These are phyloP conservation scores for Cladosporium velox DNA, from an alignment of 2,329 filamentous ascomycete genomes.

Conservation along the genomic window DNA sequence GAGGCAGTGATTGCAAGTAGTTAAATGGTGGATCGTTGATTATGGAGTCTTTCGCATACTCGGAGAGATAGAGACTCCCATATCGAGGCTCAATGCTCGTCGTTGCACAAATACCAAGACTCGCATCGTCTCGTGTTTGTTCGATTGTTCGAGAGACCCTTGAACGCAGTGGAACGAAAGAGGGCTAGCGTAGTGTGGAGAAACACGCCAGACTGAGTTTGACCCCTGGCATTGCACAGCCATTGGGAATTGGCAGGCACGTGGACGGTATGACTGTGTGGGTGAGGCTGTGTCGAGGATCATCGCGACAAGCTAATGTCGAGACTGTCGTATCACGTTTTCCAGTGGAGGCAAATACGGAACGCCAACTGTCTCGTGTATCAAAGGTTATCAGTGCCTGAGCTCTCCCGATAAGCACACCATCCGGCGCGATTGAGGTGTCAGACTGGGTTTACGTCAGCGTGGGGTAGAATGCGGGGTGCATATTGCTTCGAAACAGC, in stretches of 20 bases:
- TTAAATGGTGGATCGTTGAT: neutral
- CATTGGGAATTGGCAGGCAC: neutral
- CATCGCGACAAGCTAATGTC: neutral
- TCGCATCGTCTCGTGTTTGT: neutral
- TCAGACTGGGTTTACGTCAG: neutral
- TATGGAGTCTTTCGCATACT: neutral
- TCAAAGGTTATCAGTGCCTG: neutral
- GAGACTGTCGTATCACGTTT: neutral
- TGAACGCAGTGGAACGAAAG: neutral
- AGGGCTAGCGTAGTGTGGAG: neutral
- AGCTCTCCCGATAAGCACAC: neutral
- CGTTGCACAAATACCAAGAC: neutral
- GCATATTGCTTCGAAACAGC: neutral
- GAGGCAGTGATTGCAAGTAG: neutral
- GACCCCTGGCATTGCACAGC: neutral
- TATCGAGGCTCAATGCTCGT: neutral
- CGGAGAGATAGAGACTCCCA: neutral
- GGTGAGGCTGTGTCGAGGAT: neutral
- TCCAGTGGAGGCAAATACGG: neutral
- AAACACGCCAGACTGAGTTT: neutral
- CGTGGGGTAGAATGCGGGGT: slow-evolving; percentile 5
- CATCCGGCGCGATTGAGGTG: neutral
- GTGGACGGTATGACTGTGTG: neutral
- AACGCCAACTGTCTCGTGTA: neutral
- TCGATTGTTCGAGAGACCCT: neutral